Conservation (phyloP, 1,284 basidiomycete species). For the Leccinum subrobustum region DNA sequence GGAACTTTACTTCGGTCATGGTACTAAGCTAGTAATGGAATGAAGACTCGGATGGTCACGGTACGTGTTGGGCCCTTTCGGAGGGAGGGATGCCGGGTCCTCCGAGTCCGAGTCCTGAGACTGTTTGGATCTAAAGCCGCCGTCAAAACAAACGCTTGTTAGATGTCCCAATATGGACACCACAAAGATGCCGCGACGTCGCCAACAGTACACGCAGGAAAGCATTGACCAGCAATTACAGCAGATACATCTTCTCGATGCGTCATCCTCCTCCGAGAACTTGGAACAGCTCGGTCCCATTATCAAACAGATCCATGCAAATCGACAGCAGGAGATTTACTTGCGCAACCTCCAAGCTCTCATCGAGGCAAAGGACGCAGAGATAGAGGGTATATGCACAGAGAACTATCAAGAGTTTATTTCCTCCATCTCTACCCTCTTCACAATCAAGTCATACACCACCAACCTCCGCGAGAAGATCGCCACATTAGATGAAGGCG, state of each 20-base stretch:
- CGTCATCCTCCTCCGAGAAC: conserved; percentile 85
- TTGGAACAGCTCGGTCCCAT: conserved; percentile 91
- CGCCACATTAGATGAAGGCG: conserved; percentile 64
- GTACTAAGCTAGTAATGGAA: neutral
- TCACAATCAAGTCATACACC: conserved; percentile 90
- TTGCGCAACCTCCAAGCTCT: conserved; percentile 84
- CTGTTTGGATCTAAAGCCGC: conserved; percentile 28
- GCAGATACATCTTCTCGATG: conserved; percentile 84
- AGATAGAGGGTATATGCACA: conserved; percentile 95
- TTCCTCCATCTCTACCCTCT: conserved; percentile 90
- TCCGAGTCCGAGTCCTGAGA: neutral
- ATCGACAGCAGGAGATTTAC: conserved; percentile 89
- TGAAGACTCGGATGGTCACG: neutral
- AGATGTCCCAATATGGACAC: conserved; percentile 15
- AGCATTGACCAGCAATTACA: conserved; percentile 82
- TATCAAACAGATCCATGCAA: conserved; percentile 90
- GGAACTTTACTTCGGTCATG: conserved; percentile 50
- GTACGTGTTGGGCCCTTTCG: neutral
- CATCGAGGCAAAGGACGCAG: conserved; percentile 90
- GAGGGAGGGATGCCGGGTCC: neutral
- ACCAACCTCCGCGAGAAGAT: conserved; percentile 81
- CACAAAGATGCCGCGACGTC: conserved; percentile 62
- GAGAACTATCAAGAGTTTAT: conserved; percentile 99
- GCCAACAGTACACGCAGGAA: conserved; percentile 74
- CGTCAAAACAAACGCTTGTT: conserved; percentile 29